Percentiles rank a stretch among this genome's conserved stretches.
Evolutionary conservation across 805 yeast genomes (phyloP).

Genomic region (Kazachstania bromeliacearum): DNA sequence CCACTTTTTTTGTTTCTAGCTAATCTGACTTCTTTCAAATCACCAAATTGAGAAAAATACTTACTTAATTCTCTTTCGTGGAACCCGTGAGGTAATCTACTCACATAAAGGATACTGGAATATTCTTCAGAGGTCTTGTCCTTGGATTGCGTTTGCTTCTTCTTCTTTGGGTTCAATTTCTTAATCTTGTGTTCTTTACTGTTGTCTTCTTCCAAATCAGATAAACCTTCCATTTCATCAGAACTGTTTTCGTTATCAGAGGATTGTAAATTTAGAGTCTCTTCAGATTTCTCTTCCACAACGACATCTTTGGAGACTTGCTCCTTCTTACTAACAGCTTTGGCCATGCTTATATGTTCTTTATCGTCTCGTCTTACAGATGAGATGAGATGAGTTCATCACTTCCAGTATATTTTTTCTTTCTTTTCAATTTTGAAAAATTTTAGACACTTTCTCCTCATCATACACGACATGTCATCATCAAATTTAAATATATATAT

Average conservation of each 20-base stretch:
- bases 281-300: slow-evolving; percentile 17
- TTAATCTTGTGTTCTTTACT: slow-evolving; percentile 21
- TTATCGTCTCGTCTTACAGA: too few relatives aligned
- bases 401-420: not conserved
- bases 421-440: too few relatives aligned
- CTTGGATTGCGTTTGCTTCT: slow-evolving; percentile 12
- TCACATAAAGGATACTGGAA: slow-evolving; percentile 74
- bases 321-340: slow-evolving; percentile 3
- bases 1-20: slow-evolving; percentile 90
- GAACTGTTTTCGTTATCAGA: slow-evolving; percentile 20
- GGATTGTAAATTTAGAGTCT: slow-evolving; percentile 16
- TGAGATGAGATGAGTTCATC: too few relatives aligned
- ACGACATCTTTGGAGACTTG: not conserved
- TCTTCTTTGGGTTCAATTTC: slow-evolving; percentile 22
- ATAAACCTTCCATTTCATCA: slow-evolving; percentile 25
- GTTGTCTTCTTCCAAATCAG: slow-evolving; percentile 26
- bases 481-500: too few relatives aligned
- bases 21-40: slow-evolving; percentile 62
- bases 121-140: slow-evolving; percentile 20
- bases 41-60: slow-evolving; percentile 89
- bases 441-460: too few relatives aligned
- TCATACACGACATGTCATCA: too few relatives aligned
- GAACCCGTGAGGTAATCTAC: slow-evolving; percentile 89
- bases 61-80: slow-evolving; percentile 65
- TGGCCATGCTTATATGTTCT: too few relatives aligned